Evolutionary conservation across 768 basidiomycete species (phyloP).

Genomic region (Phlebiopsis gigantea): DNA sequence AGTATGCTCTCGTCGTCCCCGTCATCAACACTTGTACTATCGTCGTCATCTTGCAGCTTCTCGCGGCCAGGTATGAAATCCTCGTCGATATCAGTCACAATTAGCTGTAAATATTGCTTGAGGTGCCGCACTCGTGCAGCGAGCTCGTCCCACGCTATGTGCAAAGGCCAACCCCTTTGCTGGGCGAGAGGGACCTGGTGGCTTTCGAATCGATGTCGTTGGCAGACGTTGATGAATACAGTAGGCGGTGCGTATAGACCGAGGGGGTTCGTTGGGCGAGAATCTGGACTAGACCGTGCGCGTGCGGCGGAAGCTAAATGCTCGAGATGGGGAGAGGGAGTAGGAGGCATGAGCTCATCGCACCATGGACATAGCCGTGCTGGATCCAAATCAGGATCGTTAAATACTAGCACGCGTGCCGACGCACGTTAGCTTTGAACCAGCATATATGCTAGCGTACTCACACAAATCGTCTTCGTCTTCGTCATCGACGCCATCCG

Average conservation of each 20-base stretch:
- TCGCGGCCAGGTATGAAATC: slow-evolving; percentile 18
- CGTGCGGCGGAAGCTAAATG: slow-evolving; percentile 46
- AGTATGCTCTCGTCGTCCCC: slow-evolving; percentile 13
- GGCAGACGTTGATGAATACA: slow-evolving; percentile 63
- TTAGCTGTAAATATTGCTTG: slow-evolving; percentile 37
- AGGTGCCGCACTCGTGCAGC: slow-evolving; percentile 49
- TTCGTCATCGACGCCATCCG: slow-evolving; percentile 10
- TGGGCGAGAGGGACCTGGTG: slow-evolving; percentile 69
- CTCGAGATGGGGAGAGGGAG: slow-evolving; percentile 55
- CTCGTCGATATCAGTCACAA: slow-evolving; percentile 45
- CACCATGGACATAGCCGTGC: slow-evolving; percentile 76
- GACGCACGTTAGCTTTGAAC: neutral
- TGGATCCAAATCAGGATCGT: slow-evolving; percentile 53
- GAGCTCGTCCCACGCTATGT: slow-evolving; percentile 59
- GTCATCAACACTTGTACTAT: slow-evolving; percentile 15
- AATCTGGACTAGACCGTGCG: slow-evolving; percentile 51
- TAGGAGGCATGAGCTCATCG: slow-evolving; percentile 59
- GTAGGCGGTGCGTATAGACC: slow-evolving; percentile 51
- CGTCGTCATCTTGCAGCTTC: slow-evolving; percentile 19
- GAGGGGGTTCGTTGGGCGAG: slow-evolving; percentile 62
- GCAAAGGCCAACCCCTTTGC: slow-evolving; percentile 69
- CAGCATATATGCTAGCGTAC: neutral
- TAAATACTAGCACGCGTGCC: slow-evolving; percentile 36
- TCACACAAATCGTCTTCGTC: slow-evolving; percentile 20
- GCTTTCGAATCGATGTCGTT: slow-evolving; percentile 74